phyloP scores from a whole-genome alignment of 805 yeast species.

The Metschnikowia cubensis region DNA sequence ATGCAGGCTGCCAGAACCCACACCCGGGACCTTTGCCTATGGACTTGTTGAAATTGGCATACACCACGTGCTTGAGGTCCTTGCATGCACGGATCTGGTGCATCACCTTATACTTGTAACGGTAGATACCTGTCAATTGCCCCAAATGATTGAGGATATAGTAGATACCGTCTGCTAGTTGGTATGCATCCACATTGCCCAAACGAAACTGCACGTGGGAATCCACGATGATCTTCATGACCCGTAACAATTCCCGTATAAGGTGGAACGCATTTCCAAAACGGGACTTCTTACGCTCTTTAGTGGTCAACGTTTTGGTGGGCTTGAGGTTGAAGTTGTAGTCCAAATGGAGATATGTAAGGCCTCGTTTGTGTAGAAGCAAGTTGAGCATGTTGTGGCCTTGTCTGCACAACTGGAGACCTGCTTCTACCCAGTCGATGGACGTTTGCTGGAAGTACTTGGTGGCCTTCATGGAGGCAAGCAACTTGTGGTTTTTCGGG shows the following conservation, averaged over 20 bases:
- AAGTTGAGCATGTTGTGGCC: slow-evolving; percentile 92
- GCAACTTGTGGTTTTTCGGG: slow-evolving; percentile 51
- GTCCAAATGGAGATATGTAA: slow-evolving; percentile 89
- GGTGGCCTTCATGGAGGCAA: slow-evolving; percentile 67
- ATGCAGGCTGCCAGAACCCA: slow-evolving; percentile 99
- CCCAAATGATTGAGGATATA: slow-evolving; percentile 92
- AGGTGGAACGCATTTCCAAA: slow-evolving; percentile 96
- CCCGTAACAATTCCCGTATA: slow-evolving; percentile 81
- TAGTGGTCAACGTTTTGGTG: slow-evolving; percentile 91
- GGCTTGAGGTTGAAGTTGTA: slow-evolving; percentile 95
- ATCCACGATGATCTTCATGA: slow-evolving; percentile 84
- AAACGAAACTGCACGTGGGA: slow-evolving; percentile 87
- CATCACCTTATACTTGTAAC: slow-evolving; percentile 97
- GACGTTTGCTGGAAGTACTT: slow-evolving; percentile 88
- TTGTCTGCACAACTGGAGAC: slow-evolving; percentile 86
- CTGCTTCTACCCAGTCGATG: slow-evolving; percentile 98
- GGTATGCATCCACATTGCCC: slow-evolving; percentile 90
- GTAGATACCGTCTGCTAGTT: slow-evolving; percentile 90
- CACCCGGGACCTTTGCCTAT: slow-evolving; percentile 98
- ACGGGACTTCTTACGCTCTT: slow-evolving; percentile 91
- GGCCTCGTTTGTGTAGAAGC: slow-evolving; percentile 83
- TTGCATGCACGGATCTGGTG: slow-evolving; percentile 96
- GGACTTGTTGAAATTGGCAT: slow-evolving; percentile 73
- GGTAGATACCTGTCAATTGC: slow-evolving; percentile 91
- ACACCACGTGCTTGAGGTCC: slow-evolving; percentile 89